These are phyloP conservation scores for Fusarium buxicola DNA, from an alignment of 2,329 filamentous ascomycete species.

Conservation along the genomic window DNA sequence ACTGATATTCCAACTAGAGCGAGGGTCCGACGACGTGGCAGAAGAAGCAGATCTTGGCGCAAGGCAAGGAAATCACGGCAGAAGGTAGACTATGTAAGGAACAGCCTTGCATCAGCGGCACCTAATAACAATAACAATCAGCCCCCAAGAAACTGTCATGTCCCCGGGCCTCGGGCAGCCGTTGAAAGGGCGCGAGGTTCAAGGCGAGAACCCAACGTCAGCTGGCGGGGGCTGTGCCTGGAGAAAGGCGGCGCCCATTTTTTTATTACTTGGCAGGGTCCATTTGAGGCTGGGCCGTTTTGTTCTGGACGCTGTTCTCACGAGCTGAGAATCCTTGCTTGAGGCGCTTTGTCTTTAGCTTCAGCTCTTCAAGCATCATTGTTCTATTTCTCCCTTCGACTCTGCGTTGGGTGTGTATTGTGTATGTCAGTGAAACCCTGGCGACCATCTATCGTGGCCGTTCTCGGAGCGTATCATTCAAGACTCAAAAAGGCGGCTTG, in stretches of 20 bases:
- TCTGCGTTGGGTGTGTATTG: too few relatives aligned
- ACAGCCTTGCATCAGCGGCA: slow-evolving; percentile 16
- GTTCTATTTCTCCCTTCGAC: neutral
- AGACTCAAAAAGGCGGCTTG: neutral
- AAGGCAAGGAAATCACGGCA: neutral
- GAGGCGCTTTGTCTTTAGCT: neutral
- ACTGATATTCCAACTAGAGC: slow-evolving; percentile 16
- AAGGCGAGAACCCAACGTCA: slow-evolving; percentile 45
- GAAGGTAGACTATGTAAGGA: too few relatives aligned
- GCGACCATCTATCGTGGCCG: neutral
- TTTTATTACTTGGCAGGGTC: slow-evolving; percentile 30
- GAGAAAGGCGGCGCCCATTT: slow-evolving; percentile 20
- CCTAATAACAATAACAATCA: slow-evolving; percentile 1
- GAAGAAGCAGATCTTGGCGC: slow-evolving; percentile 8
- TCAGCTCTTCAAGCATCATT: neutral
- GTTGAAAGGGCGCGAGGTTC: neutral
- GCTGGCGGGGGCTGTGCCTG: slow-evolving; percentile 40
- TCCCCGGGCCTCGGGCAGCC: neutral
- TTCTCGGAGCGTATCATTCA: slow-evolving; percentile 9
- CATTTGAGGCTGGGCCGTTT: slow-evolving; percentile 2
- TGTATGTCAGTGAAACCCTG: neutral
- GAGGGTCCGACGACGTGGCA: slow-evolving; percentile 3
- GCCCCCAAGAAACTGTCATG: neutral
- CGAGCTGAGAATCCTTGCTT: slow-evolving; percentile 9
- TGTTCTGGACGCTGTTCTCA: slow-evolving; percentile 9